phyloP scores from a whole-genome alignment of 352 stramenopile genomes.

The Albugo candida region DNA sequence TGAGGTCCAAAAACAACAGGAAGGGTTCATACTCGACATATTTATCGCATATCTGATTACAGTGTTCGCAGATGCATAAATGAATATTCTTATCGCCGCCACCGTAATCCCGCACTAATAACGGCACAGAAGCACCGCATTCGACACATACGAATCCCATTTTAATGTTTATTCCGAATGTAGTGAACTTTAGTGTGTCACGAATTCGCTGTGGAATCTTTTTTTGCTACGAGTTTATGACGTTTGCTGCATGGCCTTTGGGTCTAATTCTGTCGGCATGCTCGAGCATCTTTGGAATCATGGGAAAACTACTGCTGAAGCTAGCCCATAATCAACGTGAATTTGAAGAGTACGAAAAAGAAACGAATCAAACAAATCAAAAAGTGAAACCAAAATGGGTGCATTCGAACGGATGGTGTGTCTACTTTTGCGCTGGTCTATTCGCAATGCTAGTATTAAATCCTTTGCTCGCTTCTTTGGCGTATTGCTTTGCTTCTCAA shows the following conservation, averaged over 20 bases:
- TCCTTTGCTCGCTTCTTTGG: slow-evolving; percentile 30
- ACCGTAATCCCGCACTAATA: slow-evolving; percentile 65
- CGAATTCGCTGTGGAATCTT: not conserved
- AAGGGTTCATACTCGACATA: slow-evolving; percentile 79
- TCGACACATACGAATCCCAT: slow-evolving; percentile 35
- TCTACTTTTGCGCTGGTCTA: slow-evolving; percentile 52
- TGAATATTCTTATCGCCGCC: slow-evolving; percentile 50
- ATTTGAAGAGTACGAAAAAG: slow-evolving; percentile 23
- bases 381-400: not conserved
- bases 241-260: slow-evolving; percentile 50
- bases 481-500: slow-evolving; percentile 62
- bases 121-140: slow-evolving; percentile 35
- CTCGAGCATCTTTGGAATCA: slow-evolving; percentile 59
- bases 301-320: slow-evolving; percentile 67
- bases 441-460: slow-evolving; percentile 63
- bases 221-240: slow-evolving; percentile 4
- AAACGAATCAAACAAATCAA: slow-evolving; percentile 1
- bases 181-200: too few species aligned
- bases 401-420: slow-evolving; percentile 18
- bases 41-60: slow-evolving; percentile 62
- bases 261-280: slow-evolving; percentile 52
- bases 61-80: slow-evolving; percentile 40
- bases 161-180: too few species aligned
- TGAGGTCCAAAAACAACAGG: slow-evolving; percentile 68
- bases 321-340: slow-evolving; percentile 54